Conservation (phyloP, 495 filamentous ascomycete species). For the Antarctomyces pellizariae region DNA sequence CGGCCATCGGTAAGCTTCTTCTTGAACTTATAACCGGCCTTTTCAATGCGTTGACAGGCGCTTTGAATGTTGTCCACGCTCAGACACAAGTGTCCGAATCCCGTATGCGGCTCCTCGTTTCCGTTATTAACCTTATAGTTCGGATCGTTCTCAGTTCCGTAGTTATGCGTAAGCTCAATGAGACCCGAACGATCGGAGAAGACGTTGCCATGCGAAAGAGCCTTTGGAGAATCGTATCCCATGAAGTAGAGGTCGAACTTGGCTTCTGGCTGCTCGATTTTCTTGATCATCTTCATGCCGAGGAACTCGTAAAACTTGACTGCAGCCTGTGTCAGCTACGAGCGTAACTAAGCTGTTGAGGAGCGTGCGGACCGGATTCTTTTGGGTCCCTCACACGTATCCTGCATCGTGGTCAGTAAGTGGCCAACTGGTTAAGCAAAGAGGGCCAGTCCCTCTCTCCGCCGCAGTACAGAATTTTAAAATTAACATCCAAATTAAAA, state of each 20-base stretch:
- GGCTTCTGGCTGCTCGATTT: conserved; percentile 43
- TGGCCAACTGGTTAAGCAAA: no score
- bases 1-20: conserved; percentile 77
- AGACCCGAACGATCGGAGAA: conserved; percentile 73
- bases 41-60: conserved; percentile 70
- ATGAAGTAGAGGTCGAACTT: conserved; percentile 86
- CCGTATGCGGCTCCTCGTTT: conserved; percentile 64
- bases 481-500: conserved; percentile 7
- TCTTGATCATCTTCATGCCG: conserved; percentile 63
- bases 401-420: no score
- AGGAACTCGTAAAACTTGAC: conserved; percentile 92
- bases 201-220: conserved; percentile 33
- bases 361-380: conserved; percentile 33
- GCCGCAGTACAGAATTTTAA: no score
- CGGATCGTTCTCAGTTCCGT: conserved; percentile 76
- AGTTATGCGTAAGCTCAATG: conserved; percentile 90
- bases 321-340: conserved; percentile 8
- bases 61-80: conserved; percentile 77
- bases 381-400: conserved; percentile 87
- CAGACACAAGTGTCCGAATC: conserved; percentile 81
- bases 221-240: conserved; percentile 40
- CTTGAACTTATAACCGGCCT: conserved; percentile 79
- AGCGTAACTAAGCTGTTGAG: neutral
- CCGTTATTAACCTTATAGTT: conserved; percentile 69
- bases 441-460: no score